Evolutionary conservation across 2,329 filamentous ascomycete species (phyloP), one percentile per base, ranked within the genome.

Genomic region (Bipolaris zeicola): DNA sequence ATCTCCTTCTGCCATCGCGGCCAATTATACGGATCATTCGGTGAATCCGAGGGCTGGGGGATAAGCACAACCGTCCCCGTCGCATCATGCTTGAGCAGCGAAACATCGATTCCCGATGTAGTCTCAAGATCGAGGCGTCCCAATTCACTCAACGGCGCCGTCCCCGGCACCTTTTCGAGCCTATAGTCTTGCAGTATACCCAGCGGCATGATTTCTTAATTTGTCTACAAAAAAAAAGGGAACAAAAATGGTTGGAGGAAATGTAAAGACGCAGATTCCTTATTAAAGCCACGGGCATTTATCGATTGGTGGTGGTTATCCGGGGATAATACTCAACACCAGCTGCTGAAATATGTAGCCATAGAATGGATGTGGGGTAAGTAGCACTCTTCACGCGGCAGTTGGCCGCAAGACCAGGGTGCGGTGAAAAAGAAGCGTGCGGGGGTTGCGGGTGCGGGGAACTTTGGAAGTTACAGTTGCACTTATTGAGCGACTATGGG

Each of bases 21-120:
- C 83, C 82, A 85, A 64, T 85, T 85, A 50, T 84, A 73, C 0
- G 82, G 82, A 58, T 85, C 82, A 34, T 79, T 75, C 1, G 78
- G 75, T 42, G 82, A 79, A 38, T 64, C 78, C 47, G 77, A 80
- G 0, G 82, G 82, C 65, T 84, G 82, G 1, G 82, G 83, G 16
- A 83, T 81, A 51, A 84, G 73, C 26, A 82, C 77, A 6, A 79
- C 82, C 38, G 69, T 52, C 22, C 74, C 76, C 3, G 60, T 59
- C 10, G 57, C 33, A 52, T 68, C 66, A 37, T 67, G 66, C 47
- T 68, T 68, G 33, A 68, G 60, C 16, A 66, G 52, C 5, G 50
- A 50, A 20, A 51, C 52, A 36, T 66, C 63, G 20, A 66, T 48
- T 14, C 55, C 63, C 2, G 33, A 46, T 6, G 57, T 47, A 33